Base-by-base conservation (phyloP, 2,329 filamentous ascomycete genomes). In the Magnaporthiopsis incrustans region DNA sequence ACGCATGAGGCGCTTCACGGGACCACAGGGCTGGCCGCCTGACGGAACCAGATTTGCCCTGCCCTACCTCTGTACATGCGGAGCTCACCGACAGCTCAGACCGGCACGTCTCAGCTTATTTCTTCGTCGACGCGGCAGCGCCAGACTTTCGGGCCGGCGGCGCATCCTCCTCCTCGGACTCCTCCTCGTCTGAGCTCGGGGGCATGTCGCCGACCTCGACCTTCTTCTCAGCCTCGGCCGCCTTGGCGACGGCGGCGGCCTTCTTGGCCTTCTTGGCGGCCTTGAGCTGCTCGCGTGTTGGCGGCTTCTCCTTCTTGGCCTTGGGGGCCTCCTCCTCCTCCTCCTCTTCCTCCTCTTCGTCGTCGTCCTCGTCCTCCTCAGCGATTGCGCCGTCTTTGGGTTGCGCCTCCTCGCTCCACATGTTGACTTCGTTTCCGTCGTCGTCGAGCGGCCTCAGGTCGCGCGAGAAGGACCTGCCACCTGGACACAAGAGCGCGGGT, bases 401-500 rank as follows among this genome's bases (percentile, higher is more conserved):
- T 64, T 78, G 70, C 60, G 77, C 77, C 38, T 85, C 78, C 73
- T 87, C 85, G 74, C 85, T 87, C 91, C 94, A 97, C 85, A 97
- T 94, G 81, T 89, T 88, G 67, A 94, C 82, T 70, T 91, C 87
- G 73, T 95, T 95, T 70, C 94, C 95, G 73, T 98, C 91, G 70
- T 88, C 88, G 73, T 97, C 93, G 72, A 95, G 79, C 26, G 93
- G 93, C 76, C 91, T 88, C 60, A 98, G 87, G 75, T 97, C 89
- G 69, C 92, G 89, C 69, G 93, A 97, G 80, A 96, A 99, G 73
- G 96, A 89, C 79, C 97, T 97, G 73, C 95, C 95, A 67, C 93
- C 93, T 97, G 68, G 30, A 33, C 33, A 60, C 35, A 7, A 26
- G 61, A 60, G 56, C 44, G n/a, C n/a, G 38, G 18, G 56, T 62